These are phyloP conservation scores for Termitomyces sp. DNA, from an alignment of 1,284 basidiomycete genomes.

Conservation along the genomic window DNA sequence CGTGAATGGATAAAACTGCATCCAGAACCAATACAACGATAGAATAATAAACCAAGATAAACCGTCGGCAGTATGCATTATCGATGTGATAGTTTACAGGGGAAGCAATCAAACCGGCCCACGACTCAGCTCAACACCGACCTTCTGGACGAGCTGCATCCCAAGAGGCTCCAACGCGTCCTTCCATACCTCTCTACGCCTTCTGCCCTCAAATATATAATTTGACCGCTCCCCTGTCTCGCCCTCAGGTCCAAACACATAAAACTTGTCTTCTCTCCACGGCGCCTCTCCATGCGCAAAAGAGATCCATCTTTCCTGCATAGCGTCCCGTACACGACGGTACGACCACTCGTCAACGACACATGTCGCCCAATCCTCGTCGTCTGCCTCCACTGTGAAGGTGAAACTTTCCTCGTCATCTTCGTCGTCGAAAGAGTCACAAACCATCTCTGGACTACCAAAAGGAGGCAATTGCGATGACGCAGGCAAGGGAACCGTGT, in stretches of 20 bases:
- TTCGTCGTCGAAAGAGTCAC: constrained; percentile 34
- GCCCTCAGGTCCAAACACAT: constrained; percentile 70
- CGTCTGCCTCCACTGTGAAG: constrained; percentile 21
- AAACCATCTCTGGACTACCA: constrained; percentile 19
- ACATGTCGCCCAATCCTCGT: constrained; percentile 43
- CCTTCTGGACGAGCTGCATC: constrained; percentile 58
- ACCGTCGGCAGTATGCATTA: neutral
- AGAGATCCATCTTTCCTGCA: constrained; percentile 68
- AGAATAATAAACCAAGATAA: neutral
- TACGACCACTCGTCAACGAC: constrained; percentile 63
- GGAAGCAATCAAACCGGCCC: constrained; percentile 37
- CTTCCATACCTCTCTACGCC: constrained; percentile 50
- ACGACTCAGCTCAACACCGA: constrained; percentile 65
- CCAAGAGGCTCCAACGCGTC: constrained; percentile 63
- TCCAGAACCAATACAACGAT: neutral
- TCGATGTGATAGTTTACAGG: neutral
- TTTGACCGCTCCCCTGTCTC: constrained; percentile 57
- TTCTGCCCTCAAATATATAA: constrained; percentile 48
- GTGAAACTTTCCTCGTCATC: constrained; percentile 29
- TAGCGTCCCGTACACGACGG: constrained; percentile 55
- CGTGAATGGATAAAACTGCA: neutral
- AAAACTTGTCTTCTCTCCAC: constrained; percentile 63
- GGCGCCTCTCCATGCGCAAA: constrained; percentile 68
- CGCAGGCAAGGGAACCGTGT: constrained; percentile 53
- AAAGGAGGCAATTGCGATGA: constrained; percentile 19